phyloP scores from a whole-genome alignment of 192 early-diverging fungal species.

The Phlyctochytrium planicorne region DNA sequence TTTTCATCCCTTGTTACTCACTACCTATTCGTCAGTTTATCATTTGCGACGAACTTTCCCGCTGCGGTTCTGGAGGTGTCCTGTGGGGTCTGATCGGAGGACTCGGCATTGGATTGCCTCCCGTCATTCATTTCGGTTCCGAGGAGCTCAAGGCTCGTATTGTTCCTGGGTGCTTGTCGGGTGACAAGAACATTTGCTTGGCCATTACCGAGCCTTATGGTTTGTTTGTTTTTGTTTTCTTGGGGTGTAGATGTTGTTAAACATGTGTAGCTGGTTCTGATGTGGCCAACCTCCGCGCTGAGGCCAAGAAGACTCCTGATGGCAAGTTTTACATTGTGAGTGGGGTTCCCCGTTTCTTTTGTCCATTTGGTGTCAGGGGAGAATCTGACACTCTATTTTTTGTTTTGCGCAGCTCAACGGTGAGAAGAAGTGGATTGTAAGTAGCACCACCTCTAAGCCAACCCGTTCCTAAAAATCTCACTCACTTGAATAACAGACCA shows the following conservation, averaged over 20 bases:
- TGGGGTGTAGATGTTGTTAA: not conserved
- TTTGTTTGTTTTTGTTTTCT: slow-evolving; percentile 3
- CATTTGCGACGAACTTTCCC: slow-evolving; percentile 75
- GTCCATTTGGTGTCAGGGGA: not conserved
- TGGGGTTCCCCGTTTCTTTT: not conserved
- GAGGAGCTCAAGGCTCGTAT: slow-evolving; percentile 68
- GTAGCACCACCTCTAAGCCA: not conserved
- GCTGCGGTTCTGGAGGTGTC: slow-evolving; percentile 78
- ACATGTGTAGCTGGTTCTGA: slow-evolving; percentile 51
- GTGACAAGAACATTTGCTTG: slow-evolving; percentile 77
- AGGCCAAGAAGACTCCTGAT: slow-evolving; percentile 64
- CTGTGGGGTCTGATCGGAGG: slow-evolving; percentile 78
- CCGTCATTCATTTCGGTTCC: slow-evolving; percentile 69
- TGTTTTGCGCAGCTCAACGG: slow-evolving; percentile 54
- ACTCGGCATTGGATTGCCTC: slow-evolving; percentile 68
- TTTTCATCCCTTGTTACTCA: slow-evolving; percentile 14
- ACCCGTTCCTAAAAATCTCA: no score
- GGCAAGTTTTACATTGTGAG: slow-evolving; percentile 68
- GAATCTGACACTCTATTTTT: no score
- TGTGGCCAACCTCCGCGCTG: slow-evolving; percentile 70
- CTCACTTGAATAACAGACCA: slow-evolving; percentile 50
- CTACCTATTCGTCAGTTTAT: slow-evolving; percentile 64
- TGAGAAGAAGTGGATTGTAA: slow-evolving; percentile 63
- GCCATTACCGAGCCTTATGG: slow-evolving; percentile 73
- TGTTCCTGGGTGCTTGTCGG: slow-evolving; percentile 62